Percentiles rank a stretch among this genome's conserved stretches.
These are phyloP conservation scores for Agaricus blazei DNA, from an alignment of 768 basidiomycete genomes.

Conservation along the genomic window DNA sequence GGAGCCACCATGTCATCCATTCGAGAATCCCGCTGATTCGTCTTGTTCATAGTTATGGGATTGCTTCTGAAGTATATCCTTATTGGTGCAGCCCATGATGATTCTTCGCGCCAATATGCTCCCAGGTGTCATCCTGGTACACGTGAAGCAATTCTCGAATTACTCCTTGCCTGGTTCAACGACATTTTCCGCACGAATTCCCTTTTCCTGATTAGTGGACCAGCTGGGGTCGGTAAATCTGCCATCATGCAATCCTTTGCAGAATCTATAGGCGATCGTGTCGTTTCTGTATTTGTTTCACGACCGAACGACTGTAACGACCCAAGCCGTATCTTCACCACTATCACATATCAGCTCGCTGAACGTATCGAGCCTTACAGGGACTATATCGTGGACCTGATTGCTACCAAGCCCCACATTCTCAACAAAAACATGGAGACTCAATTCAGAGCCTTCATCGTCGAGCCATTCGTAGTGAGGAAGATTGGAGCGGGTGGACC, in stretches of 20 bases:
- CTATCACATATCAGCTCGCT: neutral
- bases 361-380: neutral
- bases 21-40: too few relatives aligned
- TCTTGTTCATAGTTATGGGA: too few relatives aligned
- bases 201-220: neutral
- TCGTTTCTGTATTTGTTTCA: neutral
- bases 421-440: neutral
- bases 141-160: neutral
- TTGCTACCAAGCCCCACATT: neutral
- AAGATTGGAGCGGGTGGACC: too few relatives aligned
- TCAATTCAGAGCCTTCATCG: too few relatives aligned
- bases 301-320: neutral
- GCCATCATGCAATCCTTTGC: neutral
- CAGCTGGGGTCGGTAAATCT: neutral
- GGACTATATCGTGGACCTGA: neutral
- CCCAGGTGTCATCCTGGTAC: neutral
- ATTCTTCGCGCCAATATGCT: neutral
- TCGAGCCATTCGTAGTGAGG: neutral
- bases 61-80: neutral
- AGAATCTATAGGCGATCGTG: neutral
- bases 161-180: neutral
- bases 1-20: too few relatives aligned
- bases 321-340: neutral
- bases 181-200: neutral
- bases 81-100: neutral